Evolutionary conservation across 371 early-diverging fungal genomes (phyloP), one percentile per base, ranked within the genome.

Genomic region (Mortierella sp.): DNA sequence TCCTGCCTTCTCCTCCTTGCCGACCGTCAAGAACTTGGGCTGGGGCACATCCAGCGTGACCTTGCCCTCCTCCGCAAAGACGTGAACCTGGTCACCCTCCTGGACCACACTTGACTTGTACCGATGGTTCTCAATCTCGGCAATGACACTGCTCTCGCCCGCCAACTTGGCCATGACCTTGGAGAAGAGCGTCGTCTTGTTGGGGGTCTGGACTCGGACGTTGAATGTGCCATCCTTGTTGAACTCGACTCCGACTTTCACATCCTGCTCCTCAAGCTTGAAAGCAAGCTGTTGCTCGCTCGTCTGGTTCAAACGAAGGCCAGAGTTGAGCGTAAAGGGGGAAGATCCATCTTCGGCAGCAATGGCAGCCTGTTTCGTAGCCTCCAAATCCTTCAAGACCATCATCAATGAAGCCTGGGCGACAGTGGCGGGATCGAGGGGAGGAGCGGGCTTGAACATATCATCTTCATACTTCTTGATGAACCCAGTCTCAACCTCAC

Each of bases 401-500:
- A 92, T 58, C 0, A 88, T 87, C 63, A 91, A 79, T 1, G 93
- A 93, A 41, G 93, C 94, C 52, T 88, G 89, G 7, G 91, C 92
- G 23, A 95, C 79, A 11, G 87, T 82, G 9, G 82, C 82, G 15
- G 90, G 82, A 6, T 81, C 71, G 47, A 88, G 84, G 0, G 81
- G 81, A 31, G 68, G 66, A 3, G 83, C 73, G 12, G 83, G 65
- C 47, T 84, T 79, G 66, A 96, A 91, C 39, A 95, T 75, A 17
- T 53, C 57, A 41, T 34, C 39, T 41, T 67, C 56, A 51, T 70
- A 59, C 68, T 63, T 86, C 84, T 88, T 80, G 78, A 98, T 98
- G 79, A 95, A 98, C 2, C 95, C 95, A 15, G 98, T 98, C 67
- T 96, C 97, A 6, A 98, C 94, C 59, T 95, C 90, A 27, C 92